Evolutionary conservation across 169 alveolate genomes (phyloP).

Genomic region (Plasmodium fragile): DNA sequence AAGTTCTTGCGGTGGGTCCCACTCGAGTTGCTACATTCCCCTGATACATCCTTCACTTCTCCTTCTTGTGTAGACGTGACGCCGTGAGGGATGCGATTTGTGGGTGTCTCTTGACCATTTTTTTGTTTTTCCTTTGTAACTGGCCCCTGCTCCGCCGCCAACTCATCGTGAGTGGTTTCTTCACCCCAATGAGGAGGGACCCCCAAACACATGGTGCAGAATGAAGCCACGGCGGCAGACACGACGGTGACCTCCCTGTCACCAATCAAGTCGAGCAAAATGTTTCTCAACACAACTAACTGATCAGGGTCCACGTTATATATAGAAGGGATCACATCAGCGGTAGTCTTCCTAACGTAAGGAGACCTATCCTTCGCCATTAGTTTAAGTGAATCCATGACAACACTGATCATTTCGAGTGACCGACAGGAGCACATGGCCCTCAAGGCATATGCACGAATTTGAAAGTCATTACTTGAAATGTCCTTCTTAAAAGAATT

Average conservation of each 20-base stretch:
- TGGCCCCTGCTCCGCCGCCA: neutral
- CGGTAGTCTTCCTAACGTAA: constrained; percentile 88
- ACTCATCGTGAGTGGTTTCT: neutral
- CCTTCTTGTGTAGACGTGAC: neutral
- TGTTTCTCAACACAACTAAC: constrained; percentile 30
- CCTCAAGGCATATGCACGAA: constrained; percentile 87
- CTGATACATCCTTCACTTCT: too few species aligned
- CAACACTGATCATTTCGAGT: constrained; percentile 82
- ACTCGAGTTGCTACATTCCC: neutral
- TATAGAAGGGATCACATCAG: constrained; percentile 85
- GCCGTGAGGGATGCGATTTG: neutral
- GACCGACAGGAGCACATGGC: constrained; percentile 86
- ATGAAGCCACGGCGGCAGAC: constrained; percentile 82
- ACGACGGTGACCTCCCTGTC: constrained; percentile 80
- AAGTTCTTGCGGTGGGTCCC: neutral
- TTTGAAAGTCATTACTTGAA: constrained; percentile 81
- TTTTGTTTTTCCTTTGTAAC: neutral
- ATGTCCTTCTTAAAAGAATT: constrained; percentile 89
- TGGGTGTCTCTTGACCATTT: neutral
- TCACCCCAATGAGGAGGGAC: neutral
- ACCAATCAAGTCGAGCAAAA: constrained; percentile 68
- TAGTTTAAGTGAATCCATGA: constrained; percentile 81
- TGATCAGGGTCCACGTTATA: constrained; percentile 80
- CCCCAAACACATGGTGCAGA: constrained; percentile 39
- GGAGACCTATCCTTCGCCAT: constrained; percentile 88